phyloP scores from a whole-genome alignment of 495 filamentous ascomycete genomes.

The Hypomontagnella monticulosa region DNA sequence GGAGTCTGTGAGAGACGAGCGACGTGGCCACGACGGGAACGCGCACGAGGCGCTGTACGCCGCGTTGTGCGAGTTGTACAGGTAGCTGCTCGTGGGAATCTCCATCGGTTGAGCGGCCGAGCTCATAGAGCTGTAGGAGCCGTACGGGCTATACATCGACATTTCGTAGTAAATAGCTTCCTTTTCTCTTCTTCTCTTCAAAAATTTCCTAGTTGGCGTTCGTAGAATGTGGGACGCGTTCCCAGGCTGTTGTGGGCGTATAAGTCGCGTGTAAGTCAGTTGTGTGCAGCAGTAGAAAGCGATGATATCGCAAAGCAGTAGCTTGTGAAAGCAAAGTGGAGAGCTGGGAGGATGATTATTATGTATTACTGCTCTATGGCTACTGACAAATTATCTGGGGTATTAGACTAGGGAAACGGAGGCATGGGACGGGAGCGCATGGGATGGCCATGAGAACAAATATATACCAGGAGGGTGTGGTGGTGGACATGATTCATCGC shows the following conservation, averaged over 20 bases:
- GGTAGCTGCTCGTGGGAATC: slow-evolving; percentile 57
- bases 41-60: slow-evolving; percentile 55
- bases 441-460: slow-evolving; percentile 43
- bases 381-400: slow-evolving; percentile 40
- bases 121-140: slow-evolving; percentile 55
- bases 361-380: slow-evolving; percentile 43
- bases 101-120: slow-evolving; percentile 61
- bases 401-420: slow-evolving; percentile 21
- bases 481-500: slow-evolving; percentile 44
- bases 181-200: background rate
- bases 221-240: slow-evolving; percentile 8
- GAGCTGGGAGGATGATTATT: slow-evolving; percentile 31
- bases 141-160: slow-evolving; percentile 59
- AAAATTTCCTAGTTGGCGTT: slow-evolving; percentile 7
- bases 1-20: slow-evolving; percentile 54
- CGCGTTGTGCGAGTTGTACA: slow-evolving; percentile 39
- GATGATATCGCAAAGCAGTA: slow-evolving; percentile 19
- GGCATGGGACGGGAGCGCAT: slow-evolving; percentile 41
- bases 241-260: slow-evolving; percentile 3
- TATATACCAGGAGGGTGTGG: slow-evolving; percentile 37
- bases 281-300: background rate
- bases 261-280: too few relatives aligned
- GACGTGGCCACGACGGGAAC: slow-evolving; percentile 62
- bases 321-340: slow-evolving; percentile 11
- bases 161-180: slow-evolving; percentile 8